Evolutionary conservation across 345 rosid species (phyloP).

Genomic region (Lumnitzera littorea): DNA sequence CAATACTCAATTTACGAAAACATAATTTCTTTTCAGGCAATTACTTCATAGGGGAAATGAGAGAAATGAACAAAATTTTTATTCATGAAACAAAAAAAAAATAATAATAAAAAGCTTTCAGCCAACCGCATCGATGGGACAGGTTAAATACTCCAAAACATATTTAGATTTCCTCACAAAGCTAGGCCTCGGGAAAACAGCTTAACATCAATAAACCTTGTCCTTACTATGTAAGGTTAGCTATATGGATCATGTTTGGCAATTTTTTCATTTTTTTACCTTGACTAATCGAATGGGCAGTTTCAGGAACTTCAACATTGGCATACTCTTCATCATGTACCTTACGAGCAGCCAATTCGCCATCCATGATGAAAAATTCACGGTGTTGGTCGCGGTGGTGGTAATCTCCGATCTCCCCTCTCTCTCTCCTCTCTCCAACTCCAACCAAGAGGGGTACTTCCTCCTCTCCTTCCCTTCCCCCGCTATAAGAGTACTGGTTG

Average conservation of each 20-base stretch:
- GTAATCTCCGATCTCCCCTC: not conserved
- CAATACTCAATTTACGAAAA: too few relatives aligned
- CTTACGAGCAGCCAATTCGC: constrained; percentile 5
- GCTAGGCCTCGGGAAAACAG: not conserved
- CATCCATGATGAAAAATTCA: constrained; percentile 5
- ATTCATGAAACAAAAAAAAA: too few relatives aligned
- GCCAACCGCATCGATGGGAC: too few relatives aligned
- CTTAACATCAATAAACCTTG: not conserved
- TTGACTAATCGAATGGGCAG: constrained; percentile 80
- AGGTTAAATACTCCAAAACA: too few relatives aligned
- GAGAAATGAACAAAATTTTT: not conserved
- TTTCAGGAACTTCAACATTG: constrained; percentile 47
- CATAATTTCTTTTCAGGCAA: too few relatives aligned
- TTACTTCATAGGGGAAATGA: not conserved
- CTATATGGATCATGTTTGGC: not conserved
- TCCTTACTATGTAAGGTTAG: not conserved
- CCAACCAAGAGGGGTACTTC: too few relatives aligned
- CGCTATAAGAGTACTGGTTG: not conserved
- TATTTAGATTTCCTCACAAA: not conserved
- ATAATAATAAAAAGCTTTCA: too few relatives aligned
- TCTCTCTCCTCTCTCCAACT: too few relatives aligned
- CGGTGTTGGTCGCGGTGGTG: not conserved
- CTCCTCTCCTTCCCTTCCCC: not conserved
- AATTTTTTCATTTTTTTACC: constrained; percentile 19
- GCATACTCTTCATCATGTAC: constrained; percentile 17